These are phyloP conservation scores for Paxillus ammoniavirescens DNA, from an alignment of 768 basidiomycete species.

Conservation along the genomic window DNA sequence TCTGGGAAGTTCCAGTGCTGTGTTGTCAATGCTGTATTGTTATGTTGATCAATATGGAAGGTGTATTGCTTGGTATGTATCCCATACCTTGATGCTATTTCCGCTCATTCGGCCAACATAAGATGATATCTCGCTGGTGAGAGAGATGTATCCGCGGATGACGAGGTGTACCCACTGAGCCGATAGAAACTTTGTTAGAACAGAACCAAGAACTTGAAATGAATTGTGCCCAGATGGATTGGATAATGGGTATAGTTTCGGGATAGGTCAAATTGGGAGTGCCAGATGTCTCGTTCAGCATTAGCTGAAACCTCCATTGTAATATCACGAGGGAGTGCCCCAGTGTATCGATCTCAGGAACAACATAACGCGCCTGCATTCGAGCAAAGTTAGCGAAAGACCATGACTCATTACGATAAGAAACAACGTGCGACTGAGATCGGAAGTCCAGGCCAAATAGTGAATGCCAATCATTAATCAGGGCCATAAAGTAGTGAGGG, in stretches of 20 bases:
- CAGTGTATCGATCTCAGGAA: conserved; percentile 45
- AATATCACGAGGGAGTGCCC: conserved; percentile 44
- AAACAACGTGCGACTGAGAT: conserved; percentile 39
- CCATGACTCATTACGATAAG: conserved; percentile 42
- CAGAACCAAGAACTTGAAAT: conserved; percentile 35
- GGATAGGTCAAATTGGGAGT: conserved; percentile 39
- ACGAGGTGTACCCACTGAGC: conserved; percentile 40
- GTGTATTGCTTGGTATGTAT: conserved; percentile 36
- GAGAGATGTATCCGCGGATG: conserved; percentile 40
- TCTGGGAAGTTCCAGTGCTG: conserved; percentile 43
- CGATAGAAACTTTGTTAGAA: conserved; percentile 42
- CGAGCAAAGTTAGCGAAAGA: conserved; percentile 28
- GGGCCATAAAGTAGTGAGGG: conserved; percentile 37
- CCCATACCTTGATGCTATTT: conserved; percentile 43
- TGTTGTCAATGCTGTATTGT: conserved; percentile 49
- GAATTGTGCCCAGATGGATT: conserved; percentile 43
- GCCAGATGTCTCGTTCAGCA: conserved; percentile 34
- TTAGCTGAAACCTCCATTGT: conserved; percentile 45
- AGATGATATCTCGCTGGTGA: conserved; percentile 41
- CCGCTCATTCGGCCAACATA: conserved; percentile 31
- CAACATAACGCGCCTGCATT: conserved; percentile 38
- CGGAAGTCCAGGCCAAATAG: conserved; percentile 41
- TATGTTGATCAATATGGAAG: conserved; percentile 37
- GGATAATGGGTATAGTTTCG: conserved; percentile 41
- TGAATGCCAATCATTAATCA: conserved; percentile 30